phyloP scores from a whole-genome alignment of 73 alveolate species.

The Paramecium caudatum region DNA sequence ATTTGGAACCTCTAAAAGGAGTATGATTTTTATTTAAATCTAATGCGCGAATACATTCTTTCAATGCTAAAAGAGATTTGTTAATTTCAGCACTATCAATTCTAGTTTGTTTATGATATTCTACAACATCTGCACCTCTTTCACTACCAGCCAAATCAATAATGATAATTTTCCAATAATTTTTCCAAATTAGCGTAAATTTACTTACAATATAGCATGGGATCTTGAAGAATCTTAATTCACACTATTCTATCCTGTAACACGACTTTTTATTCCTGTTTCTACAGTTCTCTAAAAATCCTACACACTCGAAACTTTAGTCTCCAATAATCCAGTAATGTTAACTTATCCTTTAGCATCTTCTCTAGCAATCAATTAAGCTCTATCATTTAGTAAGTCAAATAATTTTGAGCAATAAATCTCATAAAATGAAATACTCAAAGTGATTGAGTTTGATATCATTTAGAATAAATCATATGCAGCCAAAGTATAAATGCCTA shows the following conservation, averaged over 20 bases:
- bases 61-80: slow-evolving; percentile 98
- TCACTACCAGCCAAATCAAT: slow-evolving; percentile 99
- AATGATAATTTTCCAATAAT: slow-evolving; percentile 77
- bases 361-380: slow-evolving; percentile 95
- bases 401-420: slow-evolving; percentile 99
- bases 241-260: slow-evolving; percentile 83
- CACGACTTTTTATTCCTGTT: slow-evolving; percentile 84
- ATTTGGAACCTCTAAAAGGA: slow-evolving; percentile 99
- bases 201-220: slow-evolving; percentile 78
- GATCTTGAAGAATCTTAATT: slow-evolving; percentile 82
- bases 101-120: slow-evolving; percentile 93
- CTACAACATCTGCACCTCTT: slow-evolving; percentile 99
- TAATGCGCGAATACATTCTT: slow-evolving; percentile 99
- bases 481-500: slow-evolving; percentile 99
- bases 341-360: slow-evolving; percentile 98
- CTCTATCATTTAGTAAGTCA: slow-evolving; percentile 97
- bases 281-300: slow-evolving; percentile 84
- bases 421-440: slow-evolving; percentile 98
- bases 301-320: slow-evolving; percentile 82
- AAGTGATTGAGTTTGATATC: slow-evolving; percentile 84
- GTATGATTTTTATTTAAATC: slow-evolving; percentile 98
- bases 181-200: slow-evolving; percentile 66
- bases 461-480: slow-evolving; percentile 93
- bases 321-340: slow-evolving; percentile 96
- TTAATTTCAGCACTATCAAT: slow-evolving; percentile 99